Base-by-base conservation (phyloP, 176 grass and related monocot genomes). In the Lolium rigidum region DNA sequence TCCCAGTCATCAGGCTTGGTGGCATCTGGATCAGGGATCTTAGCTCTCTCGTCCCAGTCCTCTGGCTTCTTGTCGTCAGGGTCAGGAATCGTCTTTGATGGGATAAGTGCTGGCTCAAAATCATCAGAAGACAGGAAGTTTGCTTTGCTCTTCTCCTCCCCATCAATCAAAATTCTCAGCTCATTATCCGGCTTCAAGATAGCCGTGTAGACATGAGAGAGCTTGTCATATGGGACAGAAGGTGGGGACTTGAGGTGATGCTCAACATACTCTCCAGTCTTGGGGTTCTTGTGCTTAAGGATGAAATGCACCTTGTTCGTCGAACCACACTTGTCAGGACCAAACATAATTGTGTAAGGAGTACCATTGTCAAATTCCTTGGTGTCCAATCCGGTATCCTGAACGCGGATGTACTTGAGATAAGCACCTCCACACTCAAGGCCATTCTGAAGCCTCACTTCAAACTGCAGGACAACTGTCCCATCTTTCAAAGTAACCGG, bases 271-370 rank as follows among this genome's bases (percentile, higher is more conserved):
- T 99, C 86, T 14, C 90, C 94, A 69, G 92, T 96, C 80, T 99
- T 96, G 0, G 97, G 97, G 68, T 94, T 99, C 90, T 99, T 91
- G 94, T 99, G 97, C 51, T 91, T 90, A 65, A 99, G 70, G 80
- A 99, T 99, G 80, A 99, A 99, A 80, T 99, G 97, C 56, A 99
- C 94, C 85, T 99, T 99, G 87, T 99, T 96, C 2, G 97, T 99
- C 43, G 90, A 93, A 44, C 97, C 97, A 74, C 97, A 99, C 68
- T 99, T 99, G 87, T 99, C 97, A 52, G 97, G 97, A 58, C 97
- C 97, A 88, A 99, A 99, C 97, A 99, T 99, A 24, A 99, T 96
- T 18, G 86, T 74, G 80, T 99, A 99, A 35, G 97, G 97, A 43
- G 41, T 43, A 7, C 7, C 41, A 43, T 43, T 43, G 41, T 43